phyloP scores from a whole-genome alignment of 106 monocot species.

The Vanilla planifolia region DNA sequence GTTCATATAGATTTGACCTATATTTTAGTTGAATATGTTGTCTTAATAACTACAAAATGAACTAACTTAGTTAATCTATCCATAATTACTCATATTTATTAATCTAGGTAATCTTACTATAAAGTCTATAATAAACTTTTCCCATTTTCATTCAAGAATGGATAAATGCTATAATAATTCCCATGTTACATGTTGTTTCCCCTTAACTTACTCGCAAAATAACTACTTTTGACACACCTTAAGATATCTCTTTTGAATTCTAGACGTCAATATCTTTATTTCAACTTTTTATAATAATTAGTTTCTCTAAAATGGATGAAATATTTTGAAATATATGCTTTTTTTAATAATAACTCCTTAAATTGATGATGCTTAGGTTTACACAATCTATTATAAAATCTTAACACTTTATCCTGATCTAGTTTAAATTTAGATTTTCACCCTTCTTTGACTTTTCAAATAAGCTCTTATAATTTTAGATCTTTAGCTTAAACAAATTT shows the following conservation, averaged over 20 bases:
- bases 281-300: not conserved
- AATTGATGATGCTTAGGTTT: not conserved
- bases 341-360: not conserved
- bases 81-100: not conserved
- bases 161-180: not conserved
- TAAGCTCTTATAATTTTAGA: not conserved
- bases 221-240: not conserved
- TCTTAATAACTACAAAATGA: not conserved
- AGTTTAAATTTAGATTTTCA: not conserved
- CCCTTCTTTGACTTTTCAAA: not conserved
- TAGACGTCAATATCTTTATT: not conserved
- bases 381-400: not conserved
- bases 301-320: not conserved
- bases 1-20: not conserved
- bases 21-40: not conserved
- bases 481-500: not conserved
- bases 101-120: not conserved
- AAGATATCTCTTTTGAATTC: not conserved
- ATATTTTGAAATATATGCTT: not conserved
- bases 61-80: not conserved
- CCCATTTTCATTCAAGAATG: not conserved
- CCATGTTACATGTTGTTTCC: not conserved
- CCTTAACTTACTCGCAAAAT: not conserved
- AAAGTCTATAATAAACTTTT: not conserved
- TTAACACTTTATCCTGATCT: not conserved